Base-by-base conservation (phyloP, 2,329 filamentous ascomycete species). In the Escovopsis weberi region DNA sequence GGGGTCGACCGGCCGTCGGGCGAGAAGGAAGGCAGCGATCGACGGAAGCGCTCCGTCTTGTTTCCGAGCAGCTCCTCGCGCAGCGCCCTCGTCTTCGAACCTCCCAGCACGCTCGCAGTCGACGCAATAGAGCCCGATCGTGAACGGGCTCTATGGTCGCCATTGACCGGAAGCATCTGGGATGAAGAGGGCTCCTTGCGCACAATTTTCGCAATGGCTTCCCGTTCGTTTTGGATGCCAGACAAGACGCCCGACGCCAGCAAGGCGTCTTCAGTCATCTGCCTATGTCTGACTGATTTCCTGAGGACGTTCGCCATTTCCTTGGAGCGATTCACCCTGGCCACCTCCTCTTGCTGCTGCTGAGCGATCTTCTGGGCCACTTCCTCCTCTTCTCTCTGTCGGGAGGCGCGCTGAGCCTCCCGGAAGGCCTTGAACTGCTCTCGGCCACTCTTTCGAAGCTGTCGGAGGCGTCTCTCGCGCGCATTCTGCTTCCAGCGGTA, bases 401-500 rank as follows among this genome's bases (percentile, higher is more conserved):
- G 53, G 26, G 55, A 59, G 15, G 49, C 55, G 32, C 57, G 55
- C 42, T 63, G 63, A 4, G 60, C 59, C 26, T 61, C 58, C 28
- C 65, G 64, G 51, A 69, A 74, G 2, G 60, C 56, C 26, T 64
- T 65, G 48, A 70, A 63, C 46, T 70, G 65, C 35, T 74, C 70
- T 40, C 70, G 67, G 18, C 69, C 72, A 35, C 67, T 63, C 30
- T 63, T 64, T 7, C 74, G 69, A 19, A 75, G 64, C n/a, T 63
- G 62, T 43, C 67, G 64, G 12, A 72, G 62, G 3, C 68, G 64
- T 15, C 63, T 65, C 38, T 67, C 62, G 11, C 72, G 64, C 8
- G 68, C 70, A 34, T 58, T 64, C 12, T 68, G 55, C 39, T 66
- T 69, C 74, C 74, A 78, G 15, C 62, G 61, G 49, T 76, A 75